Evolutionary conservation across 2,329 filamentous ascomycete species (phyloP), one percentile per base, ranked within the genome.

Genomic region (Aspergillus viridinutans): DNA sequence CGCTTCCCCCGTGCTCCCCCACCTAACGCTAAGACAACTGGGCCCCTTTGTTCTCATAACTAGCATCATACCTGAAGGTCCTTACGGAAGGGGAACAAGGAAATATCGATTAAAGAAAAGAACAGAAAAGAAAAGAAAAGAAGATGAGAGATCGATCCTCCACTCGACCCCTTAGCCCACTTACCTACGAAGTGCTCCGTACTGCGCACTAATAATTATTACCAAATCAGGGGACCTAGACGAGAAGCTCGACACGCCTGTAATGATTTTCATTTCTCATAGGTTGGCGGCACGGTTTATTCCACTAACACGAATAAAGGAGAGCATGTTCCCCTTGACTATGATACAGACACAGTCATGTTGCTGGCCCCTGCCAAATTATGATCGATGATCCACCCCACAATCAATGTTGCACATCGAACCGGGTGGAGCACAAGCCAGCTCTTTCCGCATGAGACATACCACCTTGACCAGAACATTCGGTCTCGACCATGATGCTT

Each of bases 321-420:
- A 49, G 29, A 47, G 23, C 14, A 26, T 25, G 8, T 26, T 25
- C 35, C 32, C 52, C 10, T 49, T 51, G 49, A 25, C 49, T 55
- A 29, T 54, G 55, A 47, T 52, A 53, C 50, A 49, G 55, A 47
- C 48, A 53, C 50, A 49, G 49, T 52, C 28, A 55, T 29, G 56
- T 58, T 56, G 40, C 53, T 56, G 54, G 50, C 49, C 43, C 10
- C 54, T 49, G 21, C 45, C 52, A 54, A 49, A 23, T 45, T 23
- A 54, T 54, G 48, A 49, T 55, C 49, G 57, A 54, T 55, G 29
- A 38, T 20, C 12, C 51, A 47, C 52, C 55, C 57, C 55, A 61
- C 56, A 53, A 56, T 58, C 58, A 56, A 38, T 52, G 56, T 62
- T 64, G 51, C 61, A 62, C 14, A 51, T 56, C 42, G 47, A 59